Evolutionary conservation across 1,284 basidiomycete species (phyloP), one percentile per base, ranked within the genome.

Genomic region (Cutaneotrichosporon arboriforme): DNA sequence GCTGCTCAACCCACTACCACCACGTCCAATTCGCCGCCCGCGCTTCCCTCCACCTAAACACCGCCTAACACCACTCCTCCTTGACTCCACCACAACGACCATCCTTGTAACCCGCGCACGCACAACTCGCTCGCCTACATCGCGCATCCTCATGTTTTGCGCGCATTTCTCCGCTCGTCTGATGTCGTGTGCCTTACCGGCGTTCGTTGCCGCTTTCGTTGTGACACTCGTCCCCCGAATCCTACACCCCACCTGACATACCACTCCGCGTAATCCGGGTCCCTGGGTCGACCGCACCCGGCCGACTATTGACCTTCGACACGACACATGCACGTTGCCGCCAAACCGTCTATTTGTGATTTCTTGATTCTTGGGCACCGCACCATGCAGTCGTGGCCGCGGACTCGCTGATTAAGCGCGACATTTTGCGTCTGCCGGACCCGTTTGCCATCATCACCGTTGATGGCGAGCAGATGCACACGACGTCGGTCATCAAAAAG

Each of bases 361-460:
- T 31, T 10, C 26, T 5, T 31, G 7, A 5, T 31, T 31, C 26
- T 31, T 31, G 4, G 17, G 13, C 36, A 18, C 26, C 26, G 26
- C n/a, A 14, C 37, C 17, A 18, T 1, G 46, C 72, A 90, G 89
- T 90, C 60, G 90, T 92, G 59, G 90, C 90, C 46, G 89, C 89
- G 41, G 90, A 91, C 73, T 86, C 87, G 35, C 79, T 92, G 31
- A 86, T 86, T 56, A 92, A 92, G 78, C 84, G 90, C 43, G 89
- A 92, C 78, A 86, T 92, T 55, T 91, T 92, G 68, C 82, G 90
- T 49, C 83, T 94, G 9, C 91, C 91, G 1, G 90, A 93, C 70
- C 91, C 92, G 15, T 96, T 96, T 69, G 90, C 91, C 12, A 89
- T 96, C 64, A 86, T 94, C 68, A 93, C 90, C 20, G 90, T 94